Conservation (phyloP, 1,284 basidiomycete genomes). For the Ganoderma sinense region DNA sequence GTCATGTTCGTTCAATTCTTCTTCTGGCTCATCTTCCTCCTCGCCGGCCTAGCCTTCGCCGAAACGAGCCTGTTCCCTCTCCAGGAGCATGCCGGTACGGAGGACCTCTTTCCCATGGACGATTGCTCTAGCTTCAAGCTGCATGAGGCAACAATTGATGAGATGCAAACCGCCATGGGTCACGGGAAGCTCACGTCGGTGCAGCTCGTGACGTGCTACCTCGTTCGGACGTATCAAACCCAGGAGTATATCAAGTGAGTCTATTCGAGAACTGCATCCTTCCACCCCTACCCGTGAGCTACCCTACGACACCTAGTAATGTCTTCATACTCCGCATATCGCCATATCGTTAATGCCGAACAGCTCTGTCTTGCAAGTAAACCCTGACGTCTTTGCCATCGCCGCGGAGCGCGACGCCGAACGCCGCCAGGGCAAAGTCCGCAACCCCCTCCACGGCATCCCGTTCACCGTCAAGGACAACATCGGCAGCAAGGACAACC, state of each 20-base stretch:
- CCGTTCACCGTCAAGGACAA: slow-evolving; percentile 74
- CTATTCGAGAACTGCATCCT: too few relatives aligned
- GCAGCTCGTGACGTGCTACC: neutral
- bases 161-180: neutral
- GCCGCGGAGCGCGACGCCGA: slow-evolving; percentile 56
- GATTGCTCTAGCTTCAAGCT: neutral
- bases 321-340: neutral
- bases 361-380: neutral
- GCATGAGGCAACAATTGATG: neutral
- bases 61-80: neutral
- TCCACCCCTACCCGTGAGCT: neutral
- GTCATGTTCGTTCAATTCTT: neutral
- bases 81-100: neutral
- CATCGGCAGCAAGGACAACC: slow-evolving; percentile 50
- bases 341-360: neutral
- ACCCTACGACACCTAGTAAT: neutral
- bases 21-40: neutral
- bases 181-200: neutral
- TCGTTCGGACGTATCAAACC: neutral
- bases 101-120: neutral
- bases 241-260: neutral
- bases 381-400: neutral
- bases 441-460: slow-evolving; percentile 71
- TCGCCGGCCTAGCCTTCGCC: neutral
- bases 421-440: slow-evolving; percentile 50